Conservation (phyloP, 768 basidiomycete species). For the Rossbeevera mucosa region DNA sequence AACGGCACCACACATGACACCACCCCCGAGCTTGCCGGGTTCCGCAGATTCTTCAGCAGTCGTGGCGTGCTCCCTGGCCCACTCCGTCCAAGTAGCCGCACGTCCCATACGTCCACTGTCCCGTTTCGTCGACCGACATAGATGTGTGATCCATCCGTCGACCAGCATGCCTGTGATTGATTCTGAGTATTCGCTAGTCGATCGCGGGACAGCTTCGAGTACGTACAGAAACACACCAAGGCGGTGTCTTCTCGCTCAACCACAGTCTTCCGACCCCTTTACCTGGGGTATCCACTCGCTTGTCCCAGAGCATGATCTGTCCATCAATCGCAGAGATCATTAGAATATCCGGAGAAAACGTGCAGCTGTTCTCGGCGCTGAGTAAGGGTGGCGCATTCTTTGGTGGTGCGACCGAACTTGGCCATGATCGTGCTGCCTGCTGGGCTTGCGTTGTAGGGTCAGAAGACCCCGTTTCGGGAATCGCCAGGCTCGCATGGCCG, state of each 20-base stretch:
- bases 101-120: conserved; percentile 91
- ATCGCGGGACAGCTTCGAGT: conserved; percentile 2
- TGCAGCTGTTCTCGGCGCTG: conserved; percentile 51
- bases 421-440: conserved; percentile 23
- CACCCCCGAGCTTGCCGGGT: conserved; percentile 83
- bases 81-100: conserved; percentile 69
- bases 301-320: conserved; percentile 89
- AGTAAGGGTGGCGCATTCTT: conserved; percentile 77
- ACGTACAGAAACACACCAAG: conserved; percentile 92
- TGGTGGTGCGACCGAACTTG: conserved; percentile 47
- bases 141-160: conserved; percentile 79
- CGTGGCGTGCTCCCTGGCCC: conserved; percentile 65
- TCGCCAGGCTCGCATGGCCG: conserved; percentile 20
- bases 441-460: conserved; percentile 22
- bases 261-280: conserved; percentile 78
- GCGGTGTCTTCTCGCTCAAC: conserved; percentile 89
- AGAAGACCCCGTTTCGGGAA: conserved; percentile 26
- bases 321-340: conserved; percentile 92
- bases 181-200: not conserved
- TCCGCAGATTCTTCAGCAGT: conserved; percentile 75
- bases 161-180: conserved; percentile 85
- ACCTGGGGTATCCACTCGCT: conserved; percentile 59
- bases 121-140: conserved; percentile 90
- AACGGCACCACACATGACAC: conserved; percentile 90
- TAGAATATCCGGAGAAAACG: conserved; percentile 76